These are phyloP conservation scores for Aristolochia californica DNA, from an alignment of 164 flowering plant genomes.

Conservation along the genomic window DNA sequence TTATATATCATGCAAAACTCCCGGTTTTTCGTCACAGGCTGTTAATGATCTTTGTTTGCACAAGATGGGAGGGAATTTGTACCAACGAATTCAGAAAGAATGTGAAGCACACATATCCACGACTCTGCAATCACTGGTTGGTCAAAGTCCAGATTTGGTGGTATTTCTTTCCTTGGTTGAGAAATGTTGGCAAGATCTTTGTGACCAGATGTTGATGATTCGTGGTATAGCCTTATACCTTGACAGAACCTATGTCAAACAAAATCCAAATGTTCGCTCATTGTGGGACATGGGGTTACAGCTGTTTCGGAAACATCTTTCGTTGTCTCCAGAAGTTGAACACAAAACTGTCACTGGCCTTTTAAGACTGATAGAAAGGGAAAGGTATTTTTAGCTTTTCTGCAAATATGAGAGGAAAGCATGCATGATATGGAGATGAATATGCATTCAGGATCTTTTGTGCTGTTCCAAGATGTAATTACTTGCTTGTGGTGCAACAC, in stretches of 20 bases:
- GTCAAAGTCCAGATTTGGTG: constrained; percentile 89
- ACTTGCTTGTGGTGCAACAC: too few relatives aligned
- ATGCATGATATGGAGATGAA: too few relatives aligned
- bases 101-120: constrained; percentile 76
- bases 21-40: constrained; percentile 42
- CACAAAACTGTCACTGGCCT: constrained; percentile 97
- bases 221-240: constrained; percentile 94
- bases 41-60: constrained; percentile 81
- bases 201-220: constrained; percentile 95
- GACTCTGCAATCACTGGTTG: constrained; percentile 68
- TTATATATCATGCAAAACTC: neutral
- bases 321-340: constrained; percentile 80
- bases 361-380: constrained; percentile 82
- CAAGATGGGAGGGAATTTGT: constrained; percentile 93
- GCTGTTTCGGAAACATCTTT: constrained; percentile 86
- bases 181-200: constrained; percentile 96
- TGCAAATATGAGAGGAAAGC: neutral
- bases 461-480: too few relatives aligned
- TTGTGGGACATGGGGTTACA: constrained; percentile 99
- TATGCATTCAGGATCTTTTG: too few relatives aligned
- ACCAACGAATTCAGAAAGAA: constrained; percentile 73
- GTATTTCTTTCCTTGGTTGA: constrained; percentile 87
- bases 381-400: constrained; percentile 47
- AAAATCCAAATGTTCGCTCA: constrained; percentile 69
- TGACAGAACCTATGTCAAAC: constrained; percentile 93